These are phyloP conservation scores for Pseudogymnoascus sp. DNA, from an alignment of 2,329 filamentous ascomycete genomes.

Conservation along the genomic window DNA sequence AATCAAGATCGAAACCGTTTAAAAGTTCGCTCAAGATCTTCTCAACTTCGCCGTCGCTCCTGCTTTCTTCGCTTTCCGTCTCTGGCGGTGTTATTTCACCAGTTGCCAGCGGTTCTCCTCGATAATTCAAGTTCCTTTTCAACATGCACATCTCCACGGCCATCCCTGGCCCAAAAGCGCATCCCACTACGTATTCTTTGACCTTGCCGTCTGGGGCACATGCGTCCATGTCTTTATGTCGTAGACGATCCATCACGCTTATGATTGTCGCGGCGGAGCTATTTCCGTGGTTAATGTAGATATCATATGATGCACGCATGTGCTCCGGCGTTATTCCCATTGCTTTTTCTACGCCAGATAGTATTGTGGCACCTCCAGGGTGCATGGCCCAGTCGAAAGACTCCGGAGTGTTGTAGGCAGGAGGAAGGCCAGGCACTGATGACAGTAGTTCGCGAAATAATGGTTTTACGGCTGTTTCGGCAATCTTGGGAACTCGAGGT, in stretches of 20 bases:
- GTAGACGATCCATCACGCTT: conserved; percentile 54
- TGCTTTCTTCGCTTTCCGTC: conserved; percentile 22
- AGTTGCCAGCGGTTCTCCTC: conserved; percentile 15
- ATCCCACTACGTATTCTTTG: conserved; percentile 55
- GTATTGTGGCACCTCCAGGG: conserved; percentile 58
- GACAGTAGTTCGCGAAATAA: conserved; percentile 48
- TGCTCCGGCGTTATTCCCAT: conserved; percentile 53
- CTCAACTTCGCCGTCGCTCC: conserved; percentile 21
- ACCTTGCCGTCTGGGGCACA: conserved; percentile 41
- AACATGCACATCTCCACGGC: conserved; percentile 60
- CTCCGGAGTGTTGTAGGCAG: conserved; percentile 35
- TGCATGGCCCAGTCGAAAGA: conserved; percentile 70
- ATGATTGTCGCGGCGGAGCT: conserved; percentile 62
- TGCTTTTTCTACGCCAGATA: conserved; percentile 51
- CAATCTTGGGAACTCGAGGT: conserved; percentile 50
- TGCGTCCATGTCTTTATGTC: conserved; percentile 51
- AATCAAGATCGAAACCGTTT: conserved; percentile 27
- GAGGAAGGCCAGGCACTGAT: conserved; percentile 37
- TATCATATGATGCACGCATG: conserved; percentile 61
- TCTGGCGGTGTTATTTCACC: conserved; percentile 26
- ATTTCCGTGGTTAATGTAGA: conserved; percentile 61
- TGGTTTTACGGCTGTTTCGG: conserved; percentile 41
- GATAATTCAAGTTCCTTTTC: conserved; percentile 31
- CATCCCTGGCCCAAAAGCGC: conserved; percentile 63
- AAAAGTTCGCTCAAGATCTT: conserved; percentile 23